phyloP scores from a whole-genome alignment of 2,329 filamentous ascomycete genomes.

The Arthrobotrys sphaeroides region DNA sequence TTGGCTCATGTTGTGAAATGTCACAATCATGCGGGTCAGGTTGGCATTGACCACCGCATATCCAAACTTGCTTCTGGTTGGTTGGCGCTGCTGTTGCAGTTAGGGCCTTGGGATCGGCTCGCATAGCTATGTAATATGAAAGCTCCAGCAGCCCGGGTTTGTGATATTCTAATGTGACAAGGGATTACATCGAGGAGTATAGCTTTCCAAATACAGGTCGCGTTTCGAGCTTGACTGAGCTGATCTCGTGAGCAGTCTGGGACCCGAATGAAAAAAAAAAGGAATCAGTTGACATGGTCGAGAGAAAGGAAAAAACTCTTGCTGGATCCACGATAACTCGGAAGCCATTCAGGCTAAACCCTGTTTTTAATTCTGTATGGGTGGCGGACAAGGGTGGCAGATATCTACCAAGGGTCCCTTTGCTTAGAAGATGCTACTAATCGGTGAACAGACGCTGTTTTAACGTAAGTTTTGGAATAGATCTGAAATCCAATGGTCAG shows the following conservation, averaged over 20 bases:
- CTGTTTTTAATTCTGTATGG: conserved; percentile 17
- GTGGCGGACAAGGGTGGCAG: conserved; percentile 28
- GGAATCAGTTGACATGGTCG: background rate
- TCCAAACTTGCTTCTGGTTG: background rate
- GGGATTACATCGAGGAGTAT: background rate
- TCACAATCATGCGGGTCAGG: conserved; percentile 28
- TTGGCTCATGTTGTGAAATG: background rate
- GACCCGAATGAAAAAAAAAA: no score
- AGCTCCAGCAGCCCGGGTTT: background rate
- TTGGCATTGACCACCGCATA: conserved; percentile 50
- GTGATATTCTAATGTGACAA: conserved; percentile 3
- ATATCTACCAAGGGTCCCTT: conserved; percentile 35
- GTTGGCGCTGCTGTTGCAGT: background rate
- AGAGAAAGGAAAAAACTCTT: background rate
- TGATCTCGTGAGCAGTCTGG: conserved; percentile 41
- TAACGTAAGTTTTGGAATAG: background rate
- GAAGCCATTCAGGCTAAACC: conserved; percentile 53
- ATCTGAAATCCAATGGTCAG: background rate
- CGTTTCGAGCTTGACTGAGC: background rate
- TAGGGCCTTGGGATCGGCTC: background rate
- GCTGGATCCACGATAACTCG: conserved; percentile 34
- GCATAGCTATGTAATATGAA: background rate
- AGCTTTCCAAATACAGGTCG: background rate
- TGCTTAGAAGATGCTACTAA: background rate
- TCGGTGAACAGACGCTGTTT: background rate